Conservation (phyloP, 352 stramenopile species). For the Phytophthora idaei region DNA sequence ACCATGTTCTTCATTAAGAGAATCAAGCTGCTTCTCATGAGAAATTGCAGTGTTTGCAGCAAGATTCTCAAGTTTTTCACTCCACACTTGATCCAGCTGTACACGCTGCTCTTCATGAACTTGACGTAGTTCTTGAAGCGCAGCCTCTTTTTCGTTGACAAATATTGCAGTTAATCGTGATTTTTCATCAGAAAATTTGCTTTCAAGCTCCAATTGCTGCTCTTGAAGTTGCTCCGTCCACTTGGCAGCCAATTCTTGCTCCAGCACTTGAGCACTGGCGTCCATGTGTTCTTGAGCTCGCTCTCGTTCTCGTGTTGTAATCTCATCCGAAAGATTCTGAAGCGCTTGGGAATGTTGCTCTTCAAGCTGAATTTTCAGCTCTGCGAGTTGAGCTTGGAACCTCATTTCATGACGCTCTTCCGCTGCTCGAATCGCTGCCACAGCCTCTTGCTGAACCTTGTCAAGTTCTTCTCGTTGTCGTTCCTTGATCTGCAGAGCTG, state of each 20-base stretch:
- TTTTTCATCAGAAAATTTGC: constrained; percentile 23
- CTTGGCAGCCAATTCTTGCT: constrained; percentile 28
- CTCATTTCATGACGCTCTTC: constrained; percentile 68
- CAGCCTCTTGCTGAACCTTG: constrained; percentile 59
- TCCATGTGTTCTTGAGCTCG: constrained; percentile 28
- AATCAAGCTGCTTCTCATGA: constrained; percentile 21
- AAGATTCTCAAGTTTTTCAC: constrained; percentile 21
- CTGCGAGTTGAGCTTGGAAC: constrained; percentile 43
- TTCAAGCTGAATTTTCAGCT: constrained; percentile 45
- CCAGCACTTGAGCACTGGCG: constrained; percentile 21
- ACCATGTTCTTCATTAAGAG: constrained; percentile 23
- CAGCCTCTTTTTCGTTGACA: constrained; percentile 16
- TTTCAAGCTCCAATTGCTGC: constrained; percentile 14
- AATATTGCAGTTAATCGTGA: not conserved
- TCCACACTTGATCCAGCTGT: constrained; percentile 37
- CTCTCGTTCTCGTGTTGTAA: constrained; percentile 34
- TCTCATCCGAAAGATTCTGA: constrained; percentile 23
- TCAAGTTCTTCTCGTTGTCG: constrained; percentile 75
- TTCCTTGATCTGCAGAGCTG: constrained; percentile 71
- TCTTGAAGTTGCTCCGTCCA: constrained; percentile 24
- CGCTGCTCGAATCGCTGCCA: constrained; percentile 64
- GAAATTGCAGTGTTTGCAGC: not conserved
- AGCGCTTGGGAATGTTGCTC: constrained; percentile 31
- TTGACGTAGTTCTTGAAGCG: constrained; percentile 22
- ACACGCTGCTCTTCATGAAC: constrained; percentile 16